Evolutionary conservation across 495 filamentous ascomycete species (phyloP).

Genomic region (Podospora pseudopauciseta): DNA sequence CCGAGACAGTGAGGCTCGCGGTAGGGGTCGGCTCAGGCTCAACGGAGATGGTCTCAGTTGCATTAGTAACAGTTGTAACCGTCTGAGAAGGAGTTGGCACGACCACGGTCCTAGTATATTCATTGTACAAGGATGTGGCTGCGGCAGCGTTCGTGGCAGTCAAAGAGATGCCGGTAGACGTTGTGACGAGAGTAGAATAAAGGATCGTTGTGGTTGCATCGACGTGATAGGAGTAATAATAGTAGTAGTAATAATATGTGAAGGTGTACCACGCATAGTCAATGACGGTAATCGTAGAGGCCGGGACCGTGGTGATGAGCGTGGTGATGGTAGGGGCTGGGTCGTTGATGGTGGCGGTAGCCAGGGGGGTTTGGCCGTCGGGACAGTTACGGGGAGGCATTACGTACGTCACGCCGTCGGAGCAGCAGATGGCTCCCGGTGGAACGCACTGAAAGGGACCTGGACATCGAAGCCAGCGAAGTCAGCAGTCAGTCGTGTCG

Average conservation of each 20-base stretch:
- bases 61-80: background rate
- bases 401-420: constrained; percentile 14
- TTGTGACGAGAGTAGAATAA: background rate
- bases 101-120: constrained; percentile 4
- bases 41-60: background rate
- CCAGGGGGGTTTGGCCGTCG: constrained; percentile 3
- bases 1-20: background rate
- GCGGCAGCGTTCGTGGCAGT: constrained; percentile 11
- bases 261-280: constrained; percentile 13
- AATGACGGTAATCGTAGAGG: background rate
- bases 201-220: constrained; percentile 5
- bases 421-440: constrained; percentile 18
- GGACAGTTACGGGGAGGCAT: constrained; percentile 11
- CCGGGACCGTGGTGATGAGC: background rate
- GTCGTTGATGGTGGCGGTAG: background rate
- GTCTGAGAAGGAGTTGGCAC: constrained; percentile 11
- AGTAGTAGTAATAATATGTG: constrained; percentile 10
- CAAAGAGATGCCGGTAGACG: background rate
- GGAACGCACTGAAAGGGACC: constrained; percentile 17
- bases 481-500: background rate
- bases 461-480: background rate
- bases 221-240: constrained; percentile 12
- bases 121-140: constrained; percentile 1
- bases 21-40: background rate
- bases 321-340: background rate